Percentiles rank a stretch among this genome's conserved stretches.
Evolutionary conservation across 306 rosid species (phyloP).

Genomic region (Citrullus mucosospermus): DNA sequence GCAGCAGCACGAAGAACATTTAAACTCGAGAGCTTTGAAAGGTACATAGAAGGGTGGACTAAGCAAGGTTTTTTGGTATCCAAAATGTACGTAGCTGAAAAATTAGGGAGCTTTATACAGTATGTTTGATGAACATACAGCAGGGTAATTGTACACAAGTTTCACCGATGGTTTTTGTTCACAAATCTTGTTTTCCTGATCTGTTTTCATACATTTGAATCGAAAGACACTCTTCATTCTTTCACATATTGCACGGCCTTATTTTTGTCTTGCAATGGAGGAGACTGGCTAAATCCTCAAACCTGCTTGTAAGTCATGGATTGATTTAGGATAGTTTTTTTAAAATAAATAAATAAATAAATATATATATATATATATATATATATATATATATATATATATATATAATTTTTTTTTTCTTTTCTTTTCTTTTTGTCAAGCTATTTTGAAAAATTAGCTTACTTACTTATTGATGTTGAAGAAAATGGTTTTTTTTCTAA

Average conservation of each 20-base stretch:
- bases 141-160: slow-evolving; percentile 3
- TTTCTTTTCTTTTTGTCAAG: too few relatives aligned
- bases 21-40: neutral
- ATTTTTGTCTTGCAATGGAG: neutral
- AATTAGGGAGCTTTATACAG: neutral
- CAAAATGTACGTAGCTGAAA: neutral
- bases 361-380: too few relatives aligned
- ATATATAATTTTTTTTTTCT: too few relatives aligned
- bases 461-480: too few relatives aligned
- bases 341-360: too few relatives aligned
- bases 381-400: too few relatives aligned
- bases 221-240: neutral
- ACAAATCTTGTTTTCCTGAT: neutral
- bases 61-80: neutral
- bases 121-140: neutral
- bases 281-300: neutral
- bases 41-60: neutral
- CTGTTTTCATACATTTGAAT: neutral
- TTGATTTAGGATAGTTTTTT: too few relatives aligned
- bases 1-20: neutral
- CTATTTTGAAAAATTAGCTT: too few relatives aligned
- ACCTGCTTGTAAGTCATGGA: neutral
- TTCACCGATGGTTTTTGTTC: neutral
- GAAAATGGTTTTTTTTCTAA: too few relatives aligned
- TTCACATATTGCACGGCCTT: neutral